Conservation (phyloP, 2,329 filamentous ascomycete species). For the Phoma sp. region DNA sequence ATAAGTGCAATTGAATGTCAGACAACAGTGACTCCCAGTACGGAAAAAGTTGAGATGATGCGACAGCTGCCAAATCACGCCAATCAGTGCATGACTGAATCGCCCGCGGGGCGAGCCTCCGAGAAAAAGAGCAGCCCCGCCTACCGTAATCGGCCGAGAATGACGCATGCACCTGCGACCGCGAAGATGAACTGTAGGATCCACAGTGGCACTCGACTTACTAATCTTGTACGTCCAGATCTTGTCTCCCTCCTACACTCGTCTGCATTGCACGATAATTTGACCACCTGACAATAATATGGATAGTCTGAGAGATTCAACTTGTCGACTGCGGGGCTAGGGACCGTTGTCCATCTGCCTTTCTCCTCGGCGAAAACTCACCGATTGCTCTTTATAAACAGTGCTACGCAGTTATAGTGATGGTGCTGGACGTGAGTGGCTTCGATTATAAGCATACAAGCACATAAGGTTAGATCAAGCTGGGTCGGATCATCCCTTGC, state of each 20-base stretch:
- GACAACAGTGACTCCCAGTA: constrained; percentile 16
- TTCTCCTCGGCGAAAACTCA: no score
- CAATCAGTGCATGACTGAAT: constrained; percentile 11
- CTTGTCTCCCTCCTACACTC: not conserved
- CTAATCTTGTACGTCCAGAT: not conserved
- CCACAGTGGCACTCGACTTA: not conserved
- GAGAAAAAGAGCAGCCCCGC: constrained; percentile 13
- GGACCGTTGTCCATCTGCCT: no score
- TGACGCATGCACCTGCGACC: constrained; percentile 15
- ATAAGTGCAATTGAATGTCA: not conserved
- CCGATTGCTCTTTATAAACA: no score
- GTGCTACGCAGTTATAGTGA: no score
- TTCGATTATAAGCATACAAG: no score
- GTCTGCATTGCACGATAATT: not conserved
- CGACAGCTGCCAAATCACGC: constrained; percentile 11
- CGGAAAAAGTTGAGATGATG: constrained; percentile 16
- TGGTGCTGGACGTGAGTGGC: no score
- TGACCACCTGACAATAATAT: no score
- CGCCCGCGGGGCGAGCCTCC: not conserved
- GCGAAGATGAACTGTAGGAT: not conserved
- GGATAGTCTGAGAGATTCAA: no score
- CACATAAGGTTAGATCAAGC: not conserved
- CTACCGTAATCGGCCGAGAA: constrained; percentile 9
- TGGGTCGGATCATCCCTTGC: not conserved
- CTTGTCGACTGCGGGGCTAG: no score